Conservation (phyloP, 768 basidiomycete genomes). For the Rhodotorula babjevae region DNA sequence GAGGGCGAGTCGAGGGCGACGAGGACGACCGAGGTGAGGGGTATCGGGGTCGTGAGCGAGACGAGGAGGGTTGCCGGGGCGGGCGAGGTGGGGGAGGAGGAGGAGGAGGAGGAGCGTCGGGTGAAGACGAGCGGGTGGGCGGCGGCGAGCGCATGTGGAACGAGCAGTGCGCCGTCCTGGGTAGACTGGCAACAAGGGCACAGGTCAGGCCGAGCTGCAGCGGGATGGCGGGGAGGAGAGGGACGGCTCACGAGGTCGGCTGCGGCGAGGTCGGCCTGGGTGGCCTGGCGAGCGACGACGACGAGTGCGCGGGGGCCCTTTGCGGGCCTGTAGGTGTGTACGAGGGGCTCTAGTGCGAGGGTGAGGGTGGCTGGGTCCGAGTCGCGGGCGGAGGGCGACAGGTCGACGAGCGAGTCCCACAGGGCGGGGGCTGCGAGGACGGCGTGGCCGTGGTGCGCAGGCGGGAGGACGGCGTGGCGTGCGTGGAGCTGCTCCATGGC, state of each 20-base stretch:
- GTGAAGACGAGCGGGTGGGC: conserved; percentile 17
- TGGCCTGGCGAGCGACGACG: conserved; percentile 4
- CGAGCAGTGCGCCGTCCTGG: background rate
- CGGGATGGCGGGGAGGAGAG: background rate
- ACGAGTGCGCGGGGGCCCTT: background rate
- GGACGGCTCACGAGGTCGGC: background rate
- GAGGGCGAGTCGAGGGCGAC: conserved; percentile 4
- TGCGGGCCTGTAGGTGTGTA: background rate
- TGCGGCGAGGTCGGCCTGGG: conserved; percentile 1
- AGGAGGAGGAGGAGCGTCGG: background rate
- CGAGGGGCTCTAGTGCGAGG: background rate
- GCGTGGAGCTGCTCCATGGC: background rate
- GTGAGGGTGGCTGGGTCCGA: background rate
- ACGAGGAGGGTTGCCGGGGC: conserved; percentile 13
- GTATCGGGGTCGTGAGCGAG: conserved; percentile 1
- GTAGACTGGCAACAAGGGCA: background rate
- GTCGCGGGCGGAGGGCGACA: background rate
- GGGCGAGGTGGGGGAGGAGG: background rate
- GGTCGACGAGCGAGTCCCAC: conserved; percentile 1
- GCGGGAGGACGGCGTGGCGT: background rate
- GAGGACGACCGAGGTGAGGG: conserved; percentile 24
- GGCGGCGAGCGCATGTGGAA: background rate
- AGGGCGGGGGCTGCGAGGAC: conserved; percentile 5
- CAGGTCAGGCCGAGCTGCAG: background rate
- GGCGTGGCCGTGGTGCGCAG: background rate